Evolutionary conservation across 2,329 filamentous ascomycete species (phyloP).

Genomic region (Ascosphaera apis): DNA sequence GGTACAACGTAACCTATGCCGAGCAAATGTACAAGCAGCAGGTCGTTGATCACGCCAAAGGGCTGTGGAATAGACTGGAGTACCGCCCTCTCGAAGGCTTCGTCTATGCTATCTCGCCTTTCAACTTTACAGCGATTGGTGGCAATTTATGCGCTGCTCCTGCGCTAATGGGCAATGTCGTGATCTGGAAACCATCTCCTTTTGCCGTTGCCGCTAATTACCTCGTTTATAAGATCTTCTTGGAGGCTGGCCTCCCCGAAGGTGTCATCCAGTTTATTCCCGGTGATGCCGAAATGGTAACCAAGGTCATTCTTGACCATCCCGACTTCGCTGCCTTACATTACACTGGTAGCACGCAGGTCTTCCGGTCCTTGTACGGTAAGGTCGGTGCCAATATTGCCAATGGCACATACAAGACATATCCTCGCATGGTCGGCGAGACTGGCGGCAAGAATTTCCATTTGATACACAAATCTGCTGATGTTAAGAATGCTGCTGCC

Average conservation of each 20-base stretch:
- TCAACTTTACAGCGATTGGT: conserved; percentile 93
- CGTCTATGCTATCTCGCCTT: conserved; percentile 80
- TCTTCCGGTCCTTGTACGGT: conserved; percentile 76
- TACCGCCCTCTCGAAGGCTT: conserved; percentile 82
- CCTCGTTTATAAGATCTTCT: conserved; percentile 70
- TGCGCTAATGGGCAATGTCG: conserved; percentile 78
- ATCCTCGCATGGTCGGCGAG: conserved; percentile 75
- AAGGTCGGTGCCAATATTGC: conserved; percentile 64
- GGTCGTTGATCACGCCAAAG: conserved; percentile 57
- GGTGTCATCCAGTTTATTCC: conserved; percentile 88
- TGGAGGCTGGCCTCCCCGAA: conserved; percentile 72
- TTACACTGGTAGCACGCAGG: conserved; percentile 79
- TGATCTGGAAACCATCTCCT: conserved; percentile 92
- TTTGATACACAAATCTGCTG: conserved; percentile 52
- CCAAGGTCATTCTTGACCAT: conserved; percentile 52
- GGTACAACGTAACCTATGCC: conserved; percentile 71
- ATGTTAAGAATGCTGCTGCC: conserved; percentile 54
- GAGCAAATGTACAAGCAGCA: conserved; percentile 78
- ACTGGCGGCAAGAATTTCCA: conserved; percentile 92
- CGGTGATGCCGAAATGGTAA: conserved; percentile 66
- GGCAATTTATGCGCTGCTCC: conserved; percentile 68
- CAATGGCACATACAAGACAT: conserved; percentile 59
- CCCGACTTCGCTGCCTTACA: conserved; percentile 72
- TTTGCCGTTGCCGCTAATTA: conserved; percentile 75
- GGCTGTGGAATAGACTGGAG: conserved; percentile 81